A percentile compares a stretch with the other conserved stretches of the same genome.
Evolutionary conservation across 1,284 basidiomycete species (phyloP).

Genomic region (Amylostereum areolatum): DNA sequence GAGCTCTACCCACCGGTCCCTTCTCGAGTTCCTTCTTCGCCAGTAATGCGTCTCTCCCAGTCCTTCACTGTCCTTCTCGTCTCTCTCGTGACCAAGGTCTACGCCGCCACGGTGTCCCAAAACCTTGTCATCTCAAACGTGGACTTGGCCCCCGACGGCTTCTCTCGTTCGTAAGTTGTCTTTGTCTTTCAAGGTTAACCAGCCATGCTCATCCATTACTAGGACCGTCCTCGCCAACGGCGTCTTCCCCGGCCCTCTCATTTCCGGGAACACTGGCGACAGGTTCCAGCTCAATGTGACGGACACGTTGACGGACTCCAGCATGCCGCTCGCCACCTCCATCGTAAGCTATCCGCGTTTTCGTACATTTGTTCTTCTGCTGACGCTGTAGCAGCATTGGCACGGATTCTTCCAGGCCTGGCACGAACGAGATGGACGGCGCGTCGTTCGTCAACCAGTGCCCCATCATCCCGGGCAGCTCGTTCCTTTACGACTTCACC

Average conservation of each 20-base stretch:
- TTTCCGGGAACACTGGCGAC: constrained; percentile 12
- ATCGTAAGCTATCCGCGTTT: constrained; percentile 16
- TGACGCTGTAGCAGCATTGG: constrained; percentile 22
- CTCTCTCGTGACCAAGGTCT: background rate
- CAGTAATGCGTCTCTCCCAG: background rate
- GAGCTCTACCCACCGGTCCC: no score
- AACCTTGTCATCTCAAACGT: background rate
- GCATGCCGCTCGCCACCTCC: constrained; percentile 28
- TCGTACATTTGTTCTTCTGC: background rate
- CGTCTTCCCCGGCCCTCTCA: background rate
- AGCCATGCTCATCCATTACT: background rate
- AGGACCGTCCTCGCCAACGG: background rate
- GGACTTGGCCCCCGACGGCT: background rate
- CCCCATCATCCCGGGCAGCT: constrained; percentile 21
- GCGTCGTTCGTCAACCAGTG: constrained; percentile 33
- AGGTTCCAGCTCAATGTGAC: constrained; percentile 26
- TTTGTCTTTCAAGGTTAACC: background rate
- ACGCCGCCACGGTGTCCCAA: background rate
- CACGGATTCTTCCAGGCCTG: constrained; percentile 27
- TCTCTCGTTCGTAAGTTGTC: background rate
- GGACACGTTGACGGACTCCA: constrained; percentile 24
- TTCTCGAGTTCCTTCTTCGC: no score
- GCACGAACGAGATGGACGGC: constrained; percentile 31
- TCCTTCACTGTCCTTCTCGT: background rate
- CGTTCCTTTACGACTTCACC: constrained; percentile 22